A percentile compares a stretch with the other conserved stretches of the same genome.
phyloP scores from a whole-genome alignment of 1,284 basidiomycete genomes.

The Athelia sp. region DNA sequence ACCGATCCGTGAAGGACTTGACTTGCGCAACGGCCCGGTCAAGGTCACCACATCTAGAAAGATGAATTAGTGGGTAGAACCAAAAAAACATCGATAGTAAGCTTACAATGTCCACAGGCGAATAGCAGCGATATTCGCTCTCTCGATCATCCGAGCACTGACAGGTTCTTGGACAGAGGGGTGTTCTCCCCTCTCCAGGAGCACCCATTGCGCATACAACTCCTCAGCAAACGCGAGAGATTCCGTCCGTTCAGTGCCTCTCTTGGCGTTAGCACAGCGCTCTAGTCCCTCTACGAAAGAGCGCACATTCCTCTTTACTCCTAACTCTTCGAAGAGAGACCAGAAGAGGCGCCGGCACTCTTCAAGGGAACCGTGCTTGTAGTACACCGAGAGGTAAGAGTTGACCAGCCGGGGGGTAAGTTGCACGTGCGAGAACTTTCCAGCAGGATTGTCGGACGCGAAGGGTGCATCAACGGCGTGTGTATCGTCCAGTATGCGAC shows the following conservation, averaged over 20 bases:
- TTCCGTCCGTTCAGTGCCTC: constrained; percentile 39
- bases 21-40: constrained; percentile 50
- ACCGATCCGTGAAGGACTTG: constrained; percentile 49
- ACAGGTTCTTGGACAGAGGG: constrained; percentile 21
- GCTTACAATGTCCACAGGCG: constrained; percentile 57
- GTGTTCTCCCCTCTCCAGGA: constrained; percentile 31
- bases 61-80: neutral
- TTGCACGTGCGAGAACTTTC: constrained; percentile 55
- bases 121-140: constrained; percentile 60
- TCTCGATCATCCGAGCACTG: constrained; percentile 54
- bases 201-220: constrained; percentile 55
- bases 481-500: constrained; percentile 57
- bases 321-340: constrained; percentile 39
- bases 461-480: constrained; percentile 6
- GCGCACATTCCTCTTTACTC: constrained; percentile 44
- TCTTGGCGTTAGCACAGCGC: constrained; percentile 45
- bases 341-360: constrained; percentile 42
- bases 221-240: constrained; percentile 48
- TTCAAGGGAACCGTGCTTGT: constrained; percentile 55
- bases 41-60: constrained; percentile 41
- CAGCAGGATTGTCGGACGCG: constrained; percentile 11
- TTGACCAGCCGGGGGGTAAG: constrained; percentile 68
- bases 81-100: constrained; percentile 1
- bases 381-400: constrained; percentile 78
- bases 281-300: constrained; percentile 67